Conservation (phyloP, 352 stramenopile genomes). For the Saprolegnia parasitica region DNA sequence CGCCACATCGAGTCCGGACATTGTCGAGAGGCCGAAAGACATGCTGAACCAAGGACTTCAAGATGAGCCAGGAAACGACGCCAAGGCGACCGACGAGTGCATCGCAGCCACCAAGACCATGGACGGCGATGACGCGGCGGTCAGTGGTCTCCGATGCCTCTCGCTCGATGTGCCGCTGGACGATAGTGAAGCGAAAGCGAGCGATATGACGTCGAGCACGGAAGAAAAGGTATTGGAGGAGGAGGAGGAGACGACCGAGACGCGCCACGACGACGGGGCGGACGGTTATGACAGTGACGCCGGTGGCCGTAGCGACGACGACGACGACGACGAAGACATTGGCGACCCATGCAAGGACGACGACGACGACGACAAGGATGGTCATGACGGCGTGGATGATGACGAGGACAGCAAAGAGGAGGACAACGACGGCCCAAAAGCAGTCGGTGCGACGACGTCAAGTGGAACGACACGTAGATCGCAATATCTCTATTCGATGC, state of each 20-base stretch:
- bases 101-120: background rate
- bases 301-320: background rate
- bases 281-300: background rate
- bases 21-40: background rate
- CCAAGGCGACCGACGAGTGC: conserved; percentile 2
- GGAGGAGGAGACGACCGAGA: background rate
- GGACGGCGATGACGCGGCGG: background rate
- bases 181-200: background rate
- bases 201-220: background rate
- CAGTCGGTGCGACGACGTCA: background rate
- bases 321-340: background rate
- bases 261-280: background rate
- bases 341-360: background rate
- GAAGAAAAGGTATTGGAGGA: too few species aligned
- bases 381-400: background rate
- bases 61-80: background rate
- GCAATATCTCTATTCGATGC: conserved; percentile 2
- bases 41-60: background rate
- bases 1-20: background rate
- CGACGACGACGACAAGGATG: background rate
- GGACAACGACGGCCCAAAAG: background rate
- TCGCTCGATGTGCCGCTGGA: too few species aligned
- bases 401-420: background rate
- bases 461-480: background rate
- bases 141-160: too few species aligned